Base-by-base conservation (phyloP, 2,329 filamentous ascomycete species). In the Exophiala oligosperma region DNA sequence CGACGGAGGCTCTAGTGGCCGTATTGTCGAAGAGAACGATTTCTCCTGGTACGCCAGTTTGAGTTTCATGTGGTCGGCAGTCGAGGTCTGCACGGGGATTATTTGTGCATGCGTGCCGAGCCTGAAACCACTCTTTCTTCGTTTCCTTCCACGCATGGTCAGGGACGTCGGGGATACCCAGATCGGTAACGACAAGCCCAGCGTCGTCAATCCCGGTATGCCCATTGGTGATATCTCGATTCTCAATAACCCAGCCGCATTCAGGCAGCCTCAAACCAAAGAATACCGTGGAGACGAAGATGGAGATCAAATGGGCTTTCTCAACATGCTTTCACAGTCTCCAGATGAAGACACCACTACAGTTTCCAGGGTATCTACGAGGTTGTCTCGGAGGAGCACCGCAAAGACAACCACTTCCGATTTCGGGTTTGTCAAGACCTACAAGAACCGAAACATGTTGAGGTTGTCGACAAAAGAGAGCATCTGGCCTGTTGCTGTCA, bases 61-160 rank as follows among this genome's bases (percentile, higher is more conserved):
- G 4, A 90, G 91, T 0, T 88, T 95, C 69, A 93, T 96, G 90
- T 97, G 92, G 93, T 93, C 90, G 14, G 89, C 88, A 11, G 86
- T 97, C 54, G 92, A 97, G 72, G 91, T 96, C 69, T 94, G 96
- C 64, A 80, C 95, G 1, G 92, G 91, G 17, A 92, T 97, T 66
- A 88, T 92, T 63, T 96, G 91, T 69, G 92, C 89, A 43, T 96
- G 92, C 67, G 89, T 97, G n/a, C 93, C 93, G 7, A 93, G 89
- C 0, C 77, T 97, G 61, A 97, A 97, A 71, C 92, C 93, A 1
- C 78, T 97, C 5, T 86, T 93, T 55, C 84, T 90, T 41, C 76
- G 82, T 9, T 79, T 86, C 56, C 65, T 85, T 35, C 84, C 84
- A 4, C 77, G 76, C 49, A 74, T 85, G 72, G 76, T 87, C 48